These are phyloP conservation scores for Myxozyma melibiosi DNA, from an alignment of 805 yeast genomes.

Conservation along the genomic window DNA sequence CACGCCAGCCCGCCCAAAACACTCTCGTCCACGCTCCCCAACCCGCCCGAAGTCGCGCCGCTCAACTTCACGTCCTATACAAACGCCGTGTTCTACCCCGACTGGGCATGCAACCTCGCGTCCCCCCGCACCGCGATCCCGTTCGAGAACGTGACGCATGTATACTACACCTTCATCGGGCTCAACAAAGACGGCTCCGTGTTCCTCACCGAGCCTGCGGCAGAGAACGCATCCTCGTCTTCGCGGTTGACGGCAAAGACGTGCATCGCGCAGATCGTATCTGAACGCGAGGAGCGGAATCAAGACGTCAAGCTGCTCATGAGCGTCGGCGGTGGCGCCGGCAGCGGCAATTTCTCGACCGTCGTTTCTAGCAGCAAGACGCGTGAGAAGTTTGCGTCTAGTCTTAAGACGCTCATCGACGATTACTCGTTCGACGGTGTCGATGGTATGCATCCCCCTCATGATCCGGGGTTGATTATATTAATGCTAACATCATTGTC, in stretches of 20 bases:
- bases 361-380: conserved; percentile 45
- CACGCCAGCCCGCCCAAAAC: background rate
- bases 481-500: background rate
- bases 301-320: conserved; percentile 55
- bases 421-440: conserved; percentile 79
- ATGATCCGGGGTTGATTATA: background rate
- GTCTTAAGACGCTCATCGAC: conserved; percentile 51
- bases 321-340: conserved; percentile 83
- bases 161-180: conserved; percentile 75
- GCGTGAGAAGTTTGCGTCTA: conserved; percentile 51
- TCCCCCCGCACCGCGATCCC: conserved; percentile 54
- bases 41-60: background rate
- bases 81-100: conserved; percentile 22
- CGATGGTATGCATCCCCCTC: conserved; percentile 47
- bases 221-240: conserved; percentile 7
- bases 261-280: conserved; percentile 7
- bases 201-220: conserved; percentile 47
- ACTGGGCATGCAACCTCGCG: conserved; percentile 24
- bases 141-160: conserved; percentile 55
- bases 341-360: conserved; percentile 52
- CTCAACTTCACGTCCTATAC: conserved; percentile 11
- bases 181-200: conserved; percentile 59
- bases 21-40: background rate
- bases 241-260: background rate
- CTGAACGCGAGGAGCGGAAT: conserved; percentile 5